Conservation (phyloP, 345 rosid species). For the Noccaea bulbosa region DNA sequence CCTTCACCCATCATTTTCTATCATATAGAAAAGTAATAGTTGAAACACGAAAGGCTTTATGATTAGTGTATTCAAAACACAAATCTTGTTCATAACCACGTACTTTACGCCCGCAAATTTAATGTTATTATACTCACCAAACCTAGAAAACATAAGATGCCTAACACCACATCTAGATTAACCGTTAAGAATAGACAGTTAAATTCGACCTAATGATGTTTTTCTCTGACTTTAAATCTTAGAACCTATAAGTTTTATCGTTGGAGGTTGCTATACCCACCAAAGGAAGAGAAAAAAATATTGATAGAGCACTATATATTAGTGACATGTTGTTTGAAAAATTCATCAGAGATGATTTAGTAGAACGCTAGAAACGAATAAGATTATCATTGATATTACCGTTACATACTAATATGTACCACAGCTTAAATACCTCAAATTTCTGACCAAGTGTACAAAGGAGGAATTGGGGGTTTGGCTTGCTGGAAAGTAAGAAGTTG, state of each 20-base stretch:
- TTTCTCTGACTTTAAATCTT: background rate
- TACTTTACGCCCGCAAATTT: background rate
- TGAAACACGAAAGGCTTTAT: background rate
- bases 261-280: conserved; percentile 20
- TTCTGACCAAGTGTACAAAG: background rate
- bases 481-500: conserved; percentile 11
- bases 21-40: background rate
- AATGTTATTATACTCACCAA: conserved; percentile 27
- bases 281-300: background rate
- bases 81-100: conserved; percentile 4
- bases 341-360: background rate
- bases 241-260: conserved; percentile 2
- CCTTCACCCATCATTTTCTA: background rate
- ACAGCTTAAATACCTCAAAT: conserved; percentile 21
- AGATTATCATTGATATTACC: background rate
- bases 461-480: background rate
- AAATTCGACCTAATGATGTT: background rate
- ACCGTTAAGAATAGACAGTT: background rate
- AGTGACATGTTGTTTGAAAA: conserved; percentile 13
- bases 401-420: background rate
- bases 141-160: conserved; percentile 6
- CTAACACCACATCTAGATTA: conserved; percentile 14
- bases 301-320: background rate
- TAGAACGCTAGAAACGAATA: background rate
- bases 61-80: background rate